These are phyloP conservation scores for Saturnispora zaruensis DNA, from an alignment of 805 yeast genomes.

Conservation along the genomic window DNA sequence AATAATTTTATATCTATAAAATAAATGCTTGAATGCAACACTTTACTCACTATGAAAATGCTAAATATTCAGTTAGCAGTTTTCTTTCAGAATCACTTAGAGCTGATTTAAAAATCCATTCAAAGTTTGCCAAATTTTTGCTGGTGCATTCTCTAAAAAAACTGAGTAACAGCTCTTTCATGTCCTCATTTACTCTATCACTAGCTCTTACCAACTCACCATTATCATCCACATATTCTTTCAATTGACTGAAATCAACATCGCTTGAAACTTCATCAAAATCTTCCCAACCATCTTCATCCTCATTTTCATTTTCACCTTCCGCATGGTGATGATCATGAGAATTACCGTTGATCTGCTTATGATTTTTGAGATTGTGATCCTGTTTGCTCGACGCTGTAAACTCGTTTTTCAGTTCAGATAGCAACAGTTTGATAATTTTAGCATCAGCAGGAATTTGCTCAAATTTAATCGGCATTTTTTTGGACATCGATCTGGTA, in stretches of 20 bases:
- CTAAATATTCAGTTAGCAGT: conserved; percentile 37
- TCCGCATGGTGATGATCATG: conserved; percentile 29
- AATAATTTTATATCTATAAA: not conserved
- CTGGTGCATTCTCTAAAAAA: conserved; percentile 52
- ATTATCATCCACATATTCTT: conserved; percentile 45
- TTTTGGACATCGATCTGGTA: conserved; percentile 77
- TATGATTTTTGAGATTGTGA: conserved; percentile 24
- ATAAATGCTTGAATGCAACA: not conserved
- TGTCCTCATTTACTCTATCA: conserved; percentile 22
- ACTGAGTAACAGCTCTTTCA: conserved; percentile 33
- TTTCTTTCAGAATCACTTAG: conserved; percentile 48
- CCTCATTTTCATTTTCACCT: conserved; percentile 35
- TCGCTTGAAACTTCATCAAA: conserved; percentile 52
- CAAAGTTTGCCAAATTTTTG: conserved; percentile 44
- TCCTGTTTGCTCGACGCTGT: conserved; percentile 34
- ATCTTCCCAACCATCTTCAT: conserved; percentile 67
- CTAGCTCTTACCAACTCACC: conserved; percentile 20
- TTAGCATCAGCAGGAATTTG: conserved; percentile 62
- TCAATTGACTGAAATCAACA: conserved; percentile 54
- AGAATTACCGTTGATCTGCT: conserved; percentile 5
- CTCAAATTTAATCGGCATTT: conserved; percentile 53
- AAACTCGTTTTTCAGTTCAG: conserved; percentile 61
- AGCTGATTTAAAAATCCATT: conserved; percentile 35
- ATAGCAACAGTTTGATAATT: conserved; percentile 59
- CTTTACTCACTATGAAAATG: conserved; percentile 16